These are phyloP conservation scores for Naganishia vaughanmartiniae DNA, from an alignment of 768 basidiomycete species.

Conservation along the genomic window DNA sequence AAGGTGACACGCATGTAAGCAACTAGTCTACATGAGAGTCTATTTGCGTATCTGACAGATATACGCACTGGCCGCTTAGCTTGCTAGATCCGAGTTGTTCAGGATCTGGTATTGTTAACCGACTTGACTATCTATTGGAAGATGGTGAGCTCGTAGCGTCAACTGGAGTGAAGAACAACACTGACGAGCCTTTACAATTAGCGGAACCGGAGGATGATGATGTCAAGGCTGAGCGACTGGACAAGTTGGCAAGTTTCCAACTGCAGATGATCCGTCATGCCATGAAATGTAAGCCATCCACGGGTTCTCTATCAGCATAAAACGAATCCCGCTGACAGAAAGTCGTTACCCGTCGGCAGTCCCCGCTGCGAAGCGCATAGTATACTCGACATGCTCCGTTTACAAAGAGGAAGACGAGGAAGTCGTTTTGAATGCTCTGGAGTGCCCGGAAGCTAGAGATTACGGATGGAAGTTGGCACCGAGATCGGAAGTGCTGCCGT, in stretches of 20 bases:
- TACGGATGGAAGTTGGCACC: conserved; percentile 69
- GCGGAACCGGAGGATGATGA: conserved; percentile 59
- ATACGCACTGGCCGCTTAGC: conserved; percentile 53
- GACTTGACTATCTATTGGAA: conserved; percentile 77
- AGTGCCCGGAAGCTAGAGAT: conserved; percentile 64
- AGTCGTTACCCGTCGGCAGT: conserved; percentile 56
- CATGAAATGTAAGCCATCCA: conserved; percentile 71
- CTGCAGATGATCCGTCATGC: conserved; percentile 88
- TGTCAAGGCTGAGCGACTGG: conserved; percentile 66
- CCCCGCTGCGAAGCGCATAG: conserved; percentile 72
- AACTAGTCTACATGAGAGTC: not conserved
- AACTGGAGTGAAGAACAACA: not conserved
- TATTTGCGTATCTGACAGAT: not conserved
- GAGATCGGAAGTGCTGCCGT: conserved; percentile 66
- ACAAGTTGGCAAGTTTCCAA: conserved; percentile 83
- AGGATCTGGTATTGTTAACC: conserved; percentile 86
- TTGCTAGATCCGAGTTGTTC: conserved; percentile 95
- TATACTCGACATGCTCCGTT: conserved; percentile 97
- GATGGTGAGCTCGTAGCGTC: conserved; percentile 57
- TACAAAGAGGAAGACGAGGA: conserved; percentile 89
- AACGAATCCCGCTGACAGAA: not conserved
- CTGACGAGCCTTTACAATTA: conserved; percentile 26
- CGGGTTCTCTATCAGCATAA: not conserved
- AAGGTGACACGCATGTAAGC: conserved; percentile 82
- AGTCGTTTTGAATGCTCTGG: conserved; percentile 73